Evolutionary conservation across 345 rosid genomes (phyloP).

Genomic region (Acer campestre): DNA sequence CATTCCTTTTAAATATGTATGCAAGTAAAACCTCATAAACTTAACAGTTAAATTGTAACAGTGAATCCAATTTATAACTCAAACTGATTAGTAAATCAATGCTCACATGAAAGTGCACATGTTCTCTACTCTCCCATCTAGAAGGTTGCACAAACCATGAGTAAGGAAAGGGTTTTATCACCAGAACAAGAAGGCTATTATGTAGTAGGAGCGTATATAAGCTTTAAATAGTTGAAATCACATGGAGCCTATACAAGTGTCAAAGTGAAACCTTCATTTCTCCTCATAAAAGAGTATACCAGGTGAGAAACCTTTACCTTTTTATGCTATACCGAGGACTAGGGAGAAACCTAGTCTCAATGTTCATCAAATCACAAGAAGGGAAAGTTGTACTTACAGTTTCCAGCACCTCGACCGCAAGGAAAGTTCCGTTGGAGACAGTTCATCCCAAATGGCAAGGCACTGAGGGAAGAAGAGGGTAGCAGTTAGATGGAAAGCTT

Average conservation of each 20-base stretch:
- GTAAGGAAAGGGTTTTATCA: neutral
- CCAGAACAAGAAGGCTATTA: conserved; percentile 19
- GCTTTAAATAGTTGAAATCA: too few species aligned
- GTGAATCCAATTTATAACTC: neutral
- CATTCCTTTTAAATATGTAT: neutral
- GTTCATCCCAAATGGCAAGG: conserved; percentile 48
- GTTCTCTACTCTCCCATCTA: neutral
- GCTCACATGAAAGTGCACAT: neutral
- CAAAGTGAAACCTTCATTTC: neutral
- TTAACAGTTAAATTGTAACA: too few species aligned
- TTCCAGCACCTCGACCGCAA: conserved; percentile 56
- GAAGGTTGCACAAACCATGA: neutral
- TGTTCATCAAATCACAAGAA: neutral
- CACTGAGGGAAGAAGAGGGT: conserved; percentile 32
- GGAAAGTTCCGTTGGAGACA: conserved; percentile 73
- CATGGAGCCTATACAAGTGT: neutral
- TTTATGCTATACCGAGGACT: too few species aligned
- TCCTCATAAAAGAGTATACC: neutral
- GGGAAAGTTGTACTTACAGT: conserved; percentile 48
- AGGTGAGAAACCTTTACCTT: neutral
- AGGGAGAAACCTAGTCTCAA: neutral
- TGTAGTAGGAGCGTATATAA: conserved; percentile 22
- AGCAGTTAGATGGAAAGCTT: neutral
- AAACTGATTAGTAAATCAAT: neutral
- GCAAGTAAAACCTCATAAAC: neutral